Percentiles rank a stretch among this genome's conserved stretches.
These are phyloP conservation scores for Penicillium pancosmium DNA, from an alignment of 495 filamentous ascomycete species.

Conservation along the genomic window DNA sequence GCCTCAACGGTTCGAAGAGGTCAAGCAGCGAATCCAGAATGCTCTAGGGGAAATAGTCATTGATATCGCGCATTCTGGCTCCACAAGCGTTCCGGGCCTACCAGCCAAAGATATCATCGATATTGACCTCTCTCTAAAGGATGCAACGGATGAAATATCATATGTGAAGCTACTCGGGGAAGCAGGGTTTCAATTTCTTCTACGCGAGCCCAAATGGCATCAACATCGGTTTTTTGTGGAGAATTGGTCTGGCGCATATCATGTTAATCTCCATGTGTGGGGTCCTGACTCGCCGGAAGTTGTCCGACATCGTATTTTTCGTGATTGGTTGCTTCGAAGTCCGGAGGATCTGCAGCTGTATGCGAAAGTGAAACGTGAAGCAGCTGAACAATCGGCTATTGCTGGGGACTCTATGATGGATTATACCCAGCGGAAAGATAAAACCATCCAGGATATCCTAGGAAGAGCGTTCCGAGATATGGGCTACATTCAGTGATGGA, in stretches of 20 bases:
- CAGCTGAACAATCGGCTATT: slow-evolving; percentile 29
- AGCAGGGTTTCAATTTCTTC: slow-evolving; percentile 46
- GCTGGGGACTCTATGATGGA: slow-evolving; percentile 37
- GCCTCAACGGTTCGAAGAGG: slow-evolving; percentile 37
- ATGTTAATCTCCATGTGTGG: slow-evolving; percentile 52
- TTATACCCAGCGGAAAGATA: slow-evolving; percentile 46
- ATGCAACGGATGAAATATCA: slow-evolving; percentile 37
- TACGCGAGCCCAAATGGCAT: slow-evolving; percentile 50
- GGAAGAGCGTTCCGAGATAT: slow-evolving; percentile 37
- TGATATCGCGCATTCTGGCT: slow-evolving; percentile 46
- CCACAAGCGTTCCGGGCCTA: slow-evolving; percentile 53
- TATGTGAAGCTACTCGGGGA: slow-evolving; percentile 48
- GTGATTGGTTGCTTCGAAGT: slow-evolving; percentile 46
- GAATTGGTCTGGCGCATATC: slow-evolving; percentile 28
- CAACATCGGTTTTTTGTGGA: slow-evolving; percentile 48
- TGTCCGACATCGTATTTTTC: slow-evolving; percentile 47
- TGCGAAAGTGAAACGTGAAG: slow-evolving; percentile 40
- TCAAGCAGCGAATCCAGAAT: slow-evolving; percentile 32
- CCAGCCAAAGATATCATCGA: slow-evolving; percentile 53
- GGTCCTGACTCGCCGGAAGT: slow-evolving; percentile 44
- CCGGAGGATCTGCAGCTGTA: slow-evolving; percentile 43
- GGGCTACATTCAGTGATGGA: slow-evolving; percentile 22
- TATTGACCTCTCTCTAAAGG: slow-evolving; percentile 48
- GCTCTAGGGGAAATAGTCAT: slow-evolving; percentile 33
- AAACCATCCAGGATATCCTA: slow-evolving; percentile 43